Base-by-base conservation (phyloP, 23 red algal species). In the Gracilaria vermiculophylla region DNA sequence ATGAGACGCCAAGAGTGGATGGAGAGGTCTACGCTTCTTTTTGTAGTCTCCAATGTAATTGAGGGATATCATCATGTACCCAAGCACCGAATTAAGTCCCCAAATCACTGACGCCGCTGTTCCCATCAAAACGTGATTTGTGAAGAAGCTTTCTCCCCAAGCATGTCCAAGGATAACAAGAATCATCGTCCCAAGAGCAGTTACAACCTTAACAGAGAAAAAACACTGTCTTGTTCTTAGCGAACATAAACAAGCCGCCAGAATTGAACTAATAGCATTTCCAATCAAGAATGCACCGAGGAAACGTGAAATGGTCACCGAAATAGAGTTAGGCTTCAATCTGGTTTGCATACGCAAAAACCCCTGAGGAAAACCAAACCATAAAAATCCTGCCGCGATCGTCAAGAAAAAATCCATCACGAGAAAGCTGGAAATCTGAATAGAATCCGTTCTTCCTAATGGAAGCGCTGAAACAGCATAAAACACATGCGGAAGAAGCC, bases 241-340 rank as follows among this genome's bases (percentile, higher is more conserved):
- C 5, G 47, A 44, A 24, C 60, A 49, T 16, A 61, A 41, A 34
- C 35, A n/a, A 17, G 70, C 69, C 15, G 54, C 84, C 12, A 69
- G 34, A 15, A 73, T 42, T 36, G 69, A 88, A 60, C 42, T 53
- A 45, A 66, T 25, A 14, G 66, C 84, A 41, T 73, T 72, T 39
- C 66, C 84, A 51, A 88, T 58, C 16, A 88, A 53, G 33, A 88
- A 45, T 19, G 84, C 66, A 5, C 69, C 84, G 24, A 77, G 53
- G 31, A 88, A 55, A 57, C 84, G 84, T 31, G 36, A 52, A 10
- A 88, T 48, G 25, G 84, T 78, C 3, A 78, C 72, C 36, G 84
- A 88, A 9, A 88, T 53, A 20, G 66, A 65, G 40, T 88, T 78
- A 23, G 69, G 84, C 35, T 58, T 48, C 49, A 88, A 29, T 45